Percentiles rank a stretch among this genome's conserved stretches.
These are phyloP conservation scores for Gynochthodes officinalis DNA, from an alignment of 257 asterid species.

Conservation along the genomic window DNA sequence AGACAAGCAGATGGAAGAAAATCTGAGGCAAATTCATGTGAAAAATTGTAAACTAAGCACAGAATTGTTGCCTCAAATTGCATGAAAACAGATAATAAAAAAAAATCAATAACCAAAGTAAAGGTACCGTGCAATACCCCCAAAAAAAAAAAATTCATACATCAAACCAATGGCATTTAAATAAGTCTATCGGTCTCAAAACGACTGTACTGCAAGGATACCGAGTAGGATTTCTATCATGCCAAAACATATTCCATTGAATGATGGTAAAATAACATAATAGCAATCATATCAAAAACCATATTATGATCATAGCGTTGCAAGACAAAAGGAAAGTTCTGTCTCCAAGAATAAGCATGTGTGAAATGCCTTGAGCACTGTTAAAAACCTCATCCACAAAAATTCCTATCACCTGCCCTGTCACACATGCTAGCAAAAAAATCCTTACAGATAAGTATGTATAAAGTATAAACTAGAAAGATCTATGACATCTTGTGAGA, in stretches of 20 bases:
- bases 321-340: not conserved
- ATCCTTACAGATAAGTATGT: not conserved
- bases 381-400: not conserved
- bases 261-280: not conserved
- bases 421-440: constrained; percentile 2
- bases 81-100: not conserved
- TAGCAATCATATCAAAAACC: not conserved
- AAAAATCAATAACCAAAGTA: not conserved
- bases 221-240: not conserved
- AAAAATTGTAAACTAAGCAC: constrained; percentile 11
- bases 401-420: not conserved
- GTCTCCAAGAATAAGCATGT: not conserved
- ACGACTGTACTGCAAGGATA: not conserved
- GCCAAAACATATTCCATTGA: not conserved
- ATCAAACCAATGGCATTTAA: not conserved
- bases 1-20: constrained; percentile 81
- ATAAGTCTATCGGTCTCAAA: not conserved
- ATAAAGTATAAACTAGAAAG: not conserved
- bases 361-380: not conserved
- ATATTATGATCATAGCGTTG: not conserved
- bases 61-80: not conserved
- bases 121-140: not conserved
- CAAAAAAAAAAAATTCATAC: too few relatives aligned
- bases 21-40: constrained; percentile 39
- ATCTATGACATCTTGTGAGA: not conserved